phyloP scores from a whole-genome alignment of 2,329 filamentous ascomycete species.

The Teratosphaeria epicoccoides region DNA sequence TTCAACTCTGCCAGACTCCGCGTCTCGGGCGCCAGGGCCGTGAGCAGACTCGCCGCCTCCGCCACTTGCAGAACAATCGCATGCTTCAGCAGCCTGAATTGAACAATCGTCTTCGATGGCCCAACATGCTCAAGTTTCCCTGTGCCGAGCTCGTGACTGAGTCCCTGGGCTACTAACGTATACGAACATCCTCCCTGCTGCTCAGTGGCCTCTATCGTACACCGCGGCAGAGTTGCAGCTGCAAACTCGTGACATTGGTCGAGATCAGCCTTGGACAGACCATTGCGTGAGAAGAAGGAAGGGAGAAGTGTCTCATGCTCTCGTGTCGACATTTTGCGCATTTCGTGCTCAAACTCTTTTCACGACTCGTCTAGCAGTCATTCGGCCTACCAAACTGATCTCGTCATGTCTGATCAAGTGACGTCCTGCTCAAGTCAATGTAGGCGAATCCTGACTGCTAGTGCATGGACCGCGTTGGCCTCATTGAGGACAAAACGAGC shows the following conservation, averaged over 20 bases:
- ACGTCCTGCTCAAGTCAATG: too few relatives aligned
- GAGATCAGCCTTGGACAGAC: background rate
- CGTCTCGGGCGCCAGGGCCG: constrained; percentile 1
- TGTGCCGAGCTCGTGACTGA: too few relatives aligned
- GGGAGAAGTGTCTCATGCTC: background rate
- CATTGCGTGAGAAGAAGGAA: constrained; percentile 3
- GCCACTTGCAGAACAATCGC: constrained; percentile 1
- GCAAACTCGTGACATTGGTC: constrained; percentile 1
- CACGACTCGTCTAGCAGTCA: too few relatives aligned
- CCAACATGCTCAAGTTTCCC: background rate
- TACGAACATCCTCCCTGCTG: constrained; percentile 5
- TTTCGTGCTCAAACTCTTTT: background rate
- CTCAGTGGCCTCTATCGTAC: background rate
- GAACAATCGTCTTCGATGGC: background rate
- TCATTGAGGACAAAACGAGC: too few relatives aligned
- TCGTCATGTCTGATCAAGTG: too few relatives aligned
- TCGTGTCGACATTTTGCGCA: background rate
- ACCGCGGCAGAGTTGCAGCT: background rate
- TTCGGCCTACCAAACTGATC: too few relatives aligned
- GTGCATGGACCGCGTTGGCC: too few relatives aligned
- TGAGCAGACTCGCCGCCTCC: background rate
- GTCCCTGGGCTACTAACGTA: background rate
- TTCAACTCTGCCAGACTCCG: background rate
- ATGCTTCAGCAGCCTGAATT: constrained; percentile 4
- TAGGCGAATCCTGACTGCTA: too few relatives aligned